Conservation (phyloP, 1,139 yeast genomes). For the Ogataea hybrid region DNA sequence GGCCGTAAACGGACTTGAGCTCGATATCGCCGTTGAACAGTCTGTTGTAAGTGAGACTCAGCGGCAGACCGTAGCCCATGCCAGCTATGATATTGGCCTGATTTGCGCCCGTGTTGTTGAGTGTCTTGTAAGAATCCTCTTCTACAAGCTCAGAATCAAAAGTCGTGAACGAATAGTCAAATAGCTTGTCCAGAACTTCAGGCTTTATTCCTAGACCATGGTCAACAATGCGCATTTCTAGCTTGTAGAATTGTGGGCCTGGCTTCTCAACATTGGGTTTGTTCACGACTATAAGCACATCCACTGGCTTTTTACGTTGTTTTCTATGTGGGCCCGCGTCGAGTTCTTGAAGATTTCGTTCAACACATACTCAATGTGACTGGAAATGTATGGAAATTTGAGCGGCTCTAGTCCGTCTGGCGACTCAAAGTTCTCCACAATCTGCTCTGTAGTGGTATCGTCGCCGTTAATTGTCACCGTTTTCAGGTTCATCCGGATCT, state of each 20-base stretch:
- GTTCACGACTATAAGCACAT: constrained; percentile 63
- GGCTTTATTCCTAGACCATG: constrained; percentile 87
- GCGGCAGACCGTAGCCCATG: constrained; percentile 92
- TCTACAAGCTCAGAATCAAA: constrained; percentile 53
- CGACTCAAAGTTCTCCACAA: constrained; percentile 12
- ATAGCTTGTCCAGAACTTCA: constrained; percentile 59
- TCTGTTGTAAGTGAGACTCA: constrained; percentile 71
- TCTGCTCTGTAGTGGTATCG: constrained; percentile 11
- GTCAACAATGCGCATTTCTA: constrained; percentile 77
- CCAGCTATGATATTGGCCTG: constrained; percentile 81
- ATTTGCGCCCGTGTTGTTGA: constrained; percentile 69
- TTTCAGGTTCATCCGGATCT: constrained; percentile 60
- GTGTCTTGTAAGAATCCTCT: constrained; percentile 55
- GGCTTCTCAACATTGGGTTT: constrained; percentile 26
- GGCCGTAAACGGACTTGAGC: constrained; percentile 76
- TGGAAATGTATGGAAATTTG: constrained; percentile 75
- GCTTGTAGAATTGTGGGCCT: constrained; percentile 25
- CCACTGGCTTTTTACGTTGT: constrained; percentile 57
- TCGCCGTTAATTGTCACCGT: constrained; percentile 23
- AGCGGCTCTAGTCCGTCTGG: constrained; percentile 18
- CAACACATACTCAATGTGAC: constrained; percentile 81
- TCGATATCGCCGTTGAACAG: constrained; percentile 75
- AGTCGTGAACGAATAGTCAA: constrained; percentile 85
- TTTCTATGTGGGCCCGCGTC: constrained; percentile 81
- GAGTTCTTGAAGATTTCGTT: constrained; percentile 88